Evolutionary conservation across 225 moss, liverwort and hornwort species (phyloP).

Genomic region (Physcomitrium patens): DNA sequence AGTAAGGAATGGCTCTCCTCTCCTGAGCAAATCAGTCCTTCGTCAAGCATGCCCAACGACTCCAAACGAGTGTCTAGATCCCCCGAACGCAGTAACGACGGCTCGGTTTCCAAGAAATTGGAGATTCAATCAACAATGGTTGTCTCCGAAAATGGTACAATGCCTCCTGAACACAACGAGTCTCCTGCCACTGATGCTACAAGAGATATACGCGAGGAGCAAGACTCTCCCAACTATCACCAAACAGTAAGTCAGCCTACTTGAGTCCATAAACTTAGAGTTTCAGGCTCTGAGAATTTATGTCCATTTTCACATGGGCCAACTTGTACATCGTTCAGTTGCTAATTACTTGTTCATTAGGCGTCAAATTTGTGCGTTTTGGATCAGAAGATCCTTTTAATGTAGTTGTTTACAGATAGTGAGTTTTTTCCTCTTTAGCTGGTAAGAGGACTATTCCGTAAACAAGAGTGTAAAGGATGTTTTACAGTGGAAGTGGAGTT

Average conservation of each 20-base stretch:
- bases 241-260: not conserved
- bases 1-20: slow-evolving; percentile 18
- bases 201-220: not conserved
- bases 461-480: no score
- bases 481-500: no score
- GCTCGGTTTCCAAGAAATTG: not conserved
- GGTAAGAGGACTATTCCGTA: no score
- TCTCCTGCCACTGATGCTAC: not conserved
- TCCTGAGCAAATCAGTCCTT: slow-evolving; percentile 18
- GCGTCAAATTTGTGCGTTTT: no score
- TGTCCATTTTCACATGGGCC: no score
- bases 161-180: not conserved
- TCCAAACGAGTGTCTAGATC: slow-evolving; percentile 9
- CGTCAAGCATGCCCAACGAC: slow-evolving; percentile 27
- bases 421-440: no score
- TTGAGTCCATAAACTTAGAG: slow-evolving; percentile 37
- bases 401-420: no score
- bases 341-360: no score
- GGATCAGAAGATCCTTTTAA: no score
- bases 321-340: no score
- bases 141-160: not conserved
- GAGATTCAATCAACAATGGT: not conserved
- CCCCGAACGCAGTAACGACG: not conserved
- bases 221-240: not conserved
- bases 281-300: slow-evolving; percentile 26